These are phyloP conservation scores for Metschnikowia cerradonensis DNA, from an alignment of 805 yeast genomes.

Conservation along the genomic window DNA sequence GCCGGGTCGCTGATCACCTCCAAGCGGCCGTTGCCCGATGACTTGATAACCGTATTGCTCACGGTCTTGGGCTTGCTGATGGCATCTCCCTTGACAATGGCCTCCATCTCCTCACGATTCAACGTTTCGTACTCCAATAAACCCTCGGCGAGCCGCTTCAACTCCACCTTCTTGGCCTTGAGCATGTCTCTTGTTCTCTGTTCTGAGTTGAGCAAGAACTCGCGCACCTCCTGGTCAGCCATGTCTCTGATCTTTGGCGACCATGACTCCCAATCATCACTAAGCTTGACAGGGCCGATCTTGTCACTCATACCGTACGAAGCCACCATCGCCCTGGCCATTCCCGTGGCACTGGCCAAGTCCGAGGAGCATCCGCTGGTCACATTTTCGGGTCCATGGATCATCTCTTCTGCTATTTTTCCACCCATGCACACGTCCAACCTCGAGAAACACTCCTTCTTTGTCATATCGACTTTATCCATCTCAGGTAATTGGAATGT, in stretches of 20 bases:
- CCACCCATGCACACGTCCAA: conserved; percentile 99
- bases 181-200: conserved; percentile 71
- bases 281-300: conserved; percentile 86
- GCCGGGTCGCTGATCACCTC: conserved; percentile 18
- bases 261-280: conserved; percentile 95
- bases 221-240: conserved; percentile 91
- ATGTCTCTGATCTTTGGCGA: conserved; percentile 79
- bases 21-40: conserved; percentile 16
- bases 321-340: conserved; percentile 96
- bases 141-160: conserved; percentile 87
- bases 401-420: conserved; percentile 90
- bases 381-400: conserved; percentile 86
- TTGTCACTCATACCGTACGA: conserved; percentile 93
- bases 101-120: conserved; percentile 85
- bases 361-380: conserved; percentile 96
- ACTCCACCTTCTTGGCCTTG: conserved; percentile 57
- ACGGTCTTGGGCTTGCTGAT: conserved; percentile 64
- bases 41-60: conserved; percentile 61
- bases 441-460: conserved; percentile 82
- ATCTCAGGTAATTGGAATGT: conserved; percentile 97
- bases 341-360: conserved; percentile 80
- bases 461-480: conserved; percentile 94
- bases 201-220: conserved; percentile 69
- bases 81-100: conserved; percentile 74
- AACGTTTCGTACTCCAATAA: conserved; percentile 92